Conservation (phyloP, 1,284 basidiomycete genomes). For the Chondrostereum purpureum region DNA sequence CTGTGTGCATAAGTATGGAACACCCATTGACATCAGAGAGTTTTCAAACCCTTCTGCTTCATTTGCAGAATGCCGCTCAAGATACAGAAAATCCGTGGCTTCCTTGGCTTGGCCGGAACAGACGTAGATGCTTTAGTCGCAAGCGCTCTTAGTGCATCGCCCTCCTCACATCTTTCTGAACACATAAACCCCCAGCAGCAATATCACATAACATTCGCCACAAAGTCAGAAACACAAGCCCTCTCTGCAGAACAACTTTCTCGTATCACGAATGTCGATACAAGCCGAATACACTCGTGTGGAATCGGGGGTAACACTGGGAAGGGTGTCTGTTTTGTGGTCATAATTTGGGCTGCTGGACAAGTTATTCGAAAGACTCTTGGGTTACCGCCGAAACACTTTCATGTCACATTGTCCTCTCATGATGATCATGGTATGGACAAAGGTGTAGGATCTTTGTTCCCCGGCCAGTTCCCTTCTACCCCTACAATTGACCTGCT, state of each 20-base stretch:
- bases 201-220: constrained; percentile 36
- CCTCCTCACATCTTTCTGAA: not conserved
- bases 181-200: constrained; percentile 12
- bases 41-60: constrained; percentile 5
- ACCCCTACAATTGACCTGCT: constrained; percentile 30
- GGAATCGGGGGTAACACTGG: constrained; percentile 34
- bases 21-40: not conserved
- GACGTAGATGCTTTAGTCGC: constrained; percentile 1
- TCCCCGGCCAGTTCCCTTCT: constrained; percentile 25
- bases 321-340: constrained; percentile 36
- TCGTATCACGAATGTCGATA: constrained; percentile 15
- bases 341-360: constrained; percentile 50
- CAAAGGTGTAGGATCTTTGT: constrained; percentile 39
- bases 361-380: constrained; percentile 41
- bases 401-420: constrained; percentile 45
- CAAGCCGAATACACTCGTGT: constrained; percentile 24
- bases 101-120: constrained; percentile 3
- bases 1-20: too few species aligned
- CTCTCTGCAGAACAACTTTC: constrained; percentile 13
- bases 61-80: constrained; percentile 10
- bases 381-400: constrained; percentile 44
- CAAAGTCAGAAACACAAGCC: constrained; percentile 26
- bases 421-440: constrained; percentile 37
- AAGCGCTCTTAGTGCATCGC: not conserved
- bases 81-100: constrained; percentile 6